Evolutionary conservation across 2,329 filamentous ascomycete species (phyloP).

Genomic region (Tothia fuscella): DNA sequence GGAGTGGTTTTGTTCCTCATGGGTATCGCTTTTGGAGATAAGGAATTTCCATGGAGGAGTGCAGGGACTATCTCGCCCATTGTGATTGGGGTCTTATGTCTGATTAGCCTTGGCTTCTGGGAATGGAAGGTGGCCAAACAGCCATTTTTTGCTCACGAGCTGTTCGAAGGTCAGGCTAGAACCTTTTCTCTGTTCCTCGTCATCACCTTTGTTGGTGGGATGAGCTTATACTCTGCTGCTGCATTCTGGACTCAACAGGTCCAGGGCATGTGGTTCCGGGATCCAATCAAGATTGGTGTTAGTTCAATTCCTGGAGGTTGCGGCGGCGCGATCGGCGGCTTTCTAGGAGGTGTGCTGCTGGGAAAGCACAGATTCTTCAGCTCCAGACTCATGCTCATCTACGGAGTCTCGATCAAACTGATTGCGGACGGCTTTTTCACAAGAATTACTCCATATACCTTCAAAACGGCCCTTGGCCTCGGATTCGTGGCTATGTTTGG

Average conservation of each 20-base stretch:
- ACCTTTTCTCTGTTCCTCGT: constrained; percentile 9
- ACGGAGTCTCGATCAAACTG: constrained; percentile 8
- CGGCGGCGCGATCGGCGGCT: constrained; percentile 10
- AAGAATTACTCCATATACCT: constrained; percentile 1
- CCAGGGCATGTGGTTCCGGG: background rate
- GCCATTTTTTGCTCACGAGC: constrained; percentile 10
- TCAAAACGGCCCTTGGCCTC: background rate
- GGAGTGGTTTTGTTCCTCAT: constrained; percentile 9
- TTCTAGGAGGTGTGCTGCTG: constrained; percentile 10
- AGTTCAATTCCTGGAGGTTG: constrained; percentile 7
- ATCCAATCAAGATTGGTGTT: constrained; percentile 11
- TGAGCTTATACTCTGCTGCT: constrained; percentile 9
- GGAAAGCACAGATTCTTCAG: constrained; percentile 5
- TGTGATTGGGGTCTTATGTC: constrained; percentile 4
- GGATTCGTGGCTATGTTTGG: constrained; percentile 6
- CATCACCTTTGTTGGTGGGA: constrained; percentile 11
- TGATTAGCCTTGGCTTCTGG: constrained; percentile 7
- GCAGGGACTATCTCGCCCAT: constrained; percentile 9
- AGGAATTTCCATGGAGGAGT: constrained; percentile 6
- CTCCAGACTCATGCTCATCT: constrained; percentile 6
- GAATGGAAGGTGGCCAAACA: constrained; percentile 10
- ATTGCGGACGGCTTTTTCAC: constrained; percentile 8
- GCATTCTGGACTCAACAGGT: constrained; percentile 10
- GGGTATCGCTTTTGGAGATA: constrained; percentile 7
- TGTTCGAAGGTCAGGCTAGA: constrained; percentile 10